Conservation (phyloP, 106 monocot genomes). For the Phalaenopsis aphrodite region DNA sequence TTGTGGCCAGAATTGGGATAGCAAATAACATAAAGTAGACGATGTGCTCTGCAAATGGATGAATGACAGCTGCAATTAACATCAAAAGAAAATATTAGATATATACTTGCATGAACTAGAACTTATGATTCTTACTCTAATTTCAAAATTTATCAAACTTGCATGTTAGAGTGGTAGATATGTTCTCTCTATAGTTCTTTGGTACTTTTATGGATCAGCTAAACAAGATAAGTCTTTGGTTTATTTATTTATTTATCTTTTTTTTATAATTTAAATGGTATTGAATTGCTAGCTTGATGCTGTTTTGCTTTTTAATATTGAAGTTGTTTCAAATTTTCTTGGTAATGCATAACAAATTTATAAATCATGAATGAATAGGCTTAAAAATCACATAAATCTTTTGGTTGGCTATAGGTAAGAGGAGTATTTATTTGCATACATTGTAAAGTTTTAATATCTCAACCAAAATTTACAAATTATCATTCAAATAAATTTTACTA, state of each 20-base stretch:
- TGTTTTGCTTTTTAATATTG: not conserved
- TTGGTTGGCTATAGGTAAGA: not conserved
- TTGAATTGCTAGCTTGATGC: not conserved
- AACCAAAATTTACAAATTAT: not conserved
- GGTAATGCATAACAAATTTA: not conserved
- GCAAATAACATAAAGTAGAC: slow-evolving; percentile 41
- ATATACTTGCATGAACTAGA: not conserved
- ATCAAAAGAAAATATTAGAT: not conserved
- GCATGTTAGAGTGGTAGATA: not conserved
- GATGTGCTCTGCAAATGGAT: slow-evolving; percentile 63
- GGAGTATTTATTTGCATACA: not conserved
- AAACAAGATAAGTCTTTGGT: too few species aligned
- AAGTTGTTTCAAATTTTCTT: not conserved
- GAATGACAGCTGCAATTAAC: slow-evolving; percentile 50
- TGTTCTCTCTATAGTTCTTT: not conserved
- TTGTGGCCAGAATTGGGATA: slow-evolving; percentile 35
- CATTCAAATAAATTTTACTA: too few species aligned
- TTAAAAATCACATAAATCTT: not conserved
- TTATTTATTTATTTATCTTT: too few species aligned
- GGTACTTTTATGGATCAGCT: not conserved
- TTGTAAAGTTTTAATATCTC: not conserved
- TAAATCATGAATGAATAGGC: not conserved
- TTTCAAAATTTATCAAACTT: not conserved
- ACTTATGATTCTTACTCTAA: not conserved
- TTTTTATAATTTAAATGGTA: not conserved